Evolutionary conservation across 2,329 filamentous ascomycete species (phyloP), one percentile per base, ranked within the genome.

Genomic region (Fusarium paranaense): DNA sequence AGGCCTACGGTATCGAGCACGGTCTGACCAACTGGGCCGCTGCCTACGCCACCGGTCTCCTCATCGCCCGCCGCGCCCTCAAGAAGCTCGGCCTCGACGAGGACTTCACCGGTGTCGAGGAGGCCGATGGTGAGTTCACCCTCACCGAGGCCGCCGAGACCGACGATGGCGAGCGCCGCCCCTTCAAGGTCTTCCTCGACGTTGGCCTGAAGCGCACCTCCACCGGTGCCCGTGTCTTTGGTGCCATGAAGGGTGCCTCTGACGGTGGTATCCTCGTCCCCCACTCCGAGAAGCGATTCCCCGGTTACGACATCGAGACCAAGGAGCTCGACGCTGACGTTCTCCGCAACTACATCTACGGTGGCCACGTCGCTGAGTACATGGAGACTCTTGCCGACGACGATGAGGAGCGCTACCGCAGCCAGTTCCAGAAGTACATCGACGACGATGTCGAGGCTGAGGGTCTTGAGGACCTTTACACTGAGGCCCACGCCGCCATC

Each of bases 301-400:
- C 97, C 82, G 97, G 97, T 82, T 99, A 89, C 92, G 97, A 99
- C 86, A 94, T 98, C 35, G 97, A 99, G 90, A 88, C 89, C 86
- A 95, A 99, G 93, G 96, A 98, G 91, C 94, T 99, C 82, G 97
- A 99, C 82, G 91, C 95, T 82, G 97, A 99, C 87, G 93, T 91
- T 79, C 94, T 99, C 85, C 95, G 96, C 91, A 97, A 95, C 90
- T 99, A 99, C 93, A 99, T 99, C 91, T 96, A 94, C 87, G 97
- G 91, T 84, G 96, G 97, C 74, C 97, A 99, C 92, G 94, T 99
- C 78, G 95, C 96, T 80, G 97, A 99, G 92, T 99, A 99, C 93
- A 99, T 99, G 97, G 97, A 99, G 93, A 97, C 93, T 70, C 94
- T 99, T 78, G 97, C 97, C 87, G 97, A 99, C 82, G 97, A 99